These are phyloP conservation scores for Verticillium nubilum DNA, from an alignment of 2,329 filamentous ascomycete genomes.

Conservation along the genomic window DNA sequence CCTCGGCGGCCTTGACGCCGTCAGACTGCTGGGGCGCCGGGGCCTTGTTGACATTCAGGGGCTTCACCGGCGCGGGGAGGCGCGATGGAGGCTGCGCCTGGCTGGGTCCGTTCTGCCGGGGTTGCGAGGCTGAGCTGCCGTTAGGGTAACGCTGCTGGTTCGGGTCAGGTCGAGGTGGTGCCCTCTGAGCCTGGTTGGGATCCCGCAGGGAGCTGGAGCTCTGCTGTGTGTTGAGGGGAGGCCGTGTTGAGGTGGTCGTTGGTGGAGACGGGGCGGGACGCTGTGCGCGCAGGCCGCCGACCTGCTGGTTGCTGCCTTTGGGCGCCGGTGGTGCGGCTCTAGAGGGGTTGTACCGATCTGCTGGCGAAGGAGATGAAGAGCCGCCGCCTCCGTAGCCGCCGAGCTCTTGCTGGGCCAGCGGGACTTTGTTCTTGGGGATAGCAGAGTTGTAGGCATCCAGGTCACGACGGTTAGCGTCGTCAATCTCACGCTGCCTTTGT, in stretches of 20 bases:
- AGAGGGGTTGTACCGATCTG: constrained; percentile 76
- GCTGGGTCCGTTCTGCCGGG: constrained; percentile 32
- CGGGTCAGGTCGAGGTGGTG: constrained; percentile 35
- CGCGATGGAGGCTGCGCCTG: constrained; percentile 31
- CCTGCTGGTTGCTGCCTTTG: constrained; percentile 49
- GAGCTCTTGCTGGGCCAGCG: constrained; percentile 84
- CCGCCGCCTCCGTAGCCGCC: constrained; percentile 59
- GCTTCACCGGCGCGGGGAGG: constrained; percentile 64
- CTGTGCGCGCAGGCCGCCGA: constrained; percentile 60
- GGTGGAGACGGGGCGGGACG: constrained; percentile 74
- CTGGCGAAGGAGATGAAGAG: constrained; percentile 32
- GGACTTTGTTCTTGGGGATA: constrained; percentile 73
- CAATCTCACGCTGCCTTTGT: constrained; percentile 48
- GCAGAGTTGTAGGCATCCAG: constrained; percentile 87
- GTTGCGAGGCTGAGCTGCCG: constrained; percentile 45
- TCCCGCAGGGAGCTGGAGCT: constrained; percentile 41
- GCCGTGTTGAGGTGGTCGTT: constrained; percentile 34
- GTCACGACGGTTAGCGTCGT: constrained; percentile 67
- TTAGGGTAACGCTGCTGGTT: constrained; percentile 42
- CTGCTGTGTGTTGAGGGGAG: constrained; percentile 42
- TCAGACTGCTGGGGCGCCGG: constrained; percentile 47
- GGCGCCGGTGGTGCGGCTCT: constrained; percentile 81
- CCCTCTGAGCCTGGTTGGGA: constrained; percentile 36
- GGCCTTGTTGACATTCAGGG: constrained; percentile 71
- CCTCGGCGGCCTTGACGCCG: constrained; percentile 82